Percentiles rank a stretch among this genome's conserved stretches.
Conservation (phyloP, 305 asterid genomes). For the Petunia hybrid region DNA sequence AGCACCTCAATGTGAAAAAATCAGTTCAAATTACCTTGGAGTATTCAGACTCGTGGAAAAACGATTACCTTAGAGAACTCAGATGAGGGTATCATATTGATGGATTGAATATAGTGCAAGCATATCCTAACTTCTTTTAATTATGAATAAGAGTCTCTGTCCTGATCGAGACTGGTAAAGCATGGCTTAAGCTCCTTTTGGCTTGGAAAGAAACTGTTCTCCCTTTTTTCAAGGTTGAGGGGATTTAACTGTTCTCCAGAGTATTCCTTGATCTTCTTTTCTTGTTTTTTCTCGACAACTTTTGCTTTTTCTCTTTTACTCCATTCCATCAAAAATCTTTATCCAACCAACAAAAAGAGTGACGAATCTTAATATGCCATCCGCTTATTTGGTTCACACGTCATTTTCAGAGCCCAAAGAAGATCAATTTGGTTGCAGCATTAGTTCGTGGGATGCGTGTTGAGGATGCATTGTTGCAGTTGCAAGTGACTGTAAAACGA, state of each 20-base stretch:
- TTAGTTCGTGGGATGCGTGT: constrained; percentile 97
- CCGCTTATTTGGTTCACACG: not conserved
- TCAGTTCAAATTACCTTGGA: too few relatives aligned
- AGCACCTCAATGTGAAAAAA: too few relatives aligned
- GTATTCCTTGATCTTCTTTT: not conserved
- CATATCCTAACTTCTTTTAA: too few relatives aligned
- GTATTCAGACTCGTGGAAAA: too few relatives aligned
- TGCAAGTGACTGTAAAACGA: constrained; percentile 89
- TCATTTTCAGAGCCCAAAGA: constrained; percentile 82
- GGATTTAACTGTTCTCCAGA: not conserved
- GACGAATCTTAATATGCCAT: not conserved
- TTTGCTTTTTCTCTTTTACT: not conserved
- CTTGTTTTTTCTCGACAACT: not conserved
- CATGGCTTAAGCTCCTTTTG: not conserved
- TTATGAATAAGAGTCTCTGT: too few relatives aligned
- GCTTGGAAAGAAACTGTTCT: not conserved
- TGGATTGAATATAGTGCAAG: too few relatives aligned
- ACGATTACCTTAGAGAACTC: too few relatives aligned
- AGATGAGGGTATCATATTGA: too few relatives aligned
- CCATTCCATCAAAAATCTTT: not conserved
- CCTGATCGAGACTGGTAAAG: not conserved
- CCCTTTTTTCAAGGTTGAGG: not conserved
- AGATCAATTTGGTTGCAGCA: constrained; percentile 90
- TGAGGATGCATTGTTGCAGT: constrained; percentile 93
- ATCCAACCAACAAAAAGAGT: not conserved